These are phyloP conservation scores for Fulvia fulva DNA, from an alignment of 2,329 filamentous ascomycete species.

Conservation along the genomic window DNA sequence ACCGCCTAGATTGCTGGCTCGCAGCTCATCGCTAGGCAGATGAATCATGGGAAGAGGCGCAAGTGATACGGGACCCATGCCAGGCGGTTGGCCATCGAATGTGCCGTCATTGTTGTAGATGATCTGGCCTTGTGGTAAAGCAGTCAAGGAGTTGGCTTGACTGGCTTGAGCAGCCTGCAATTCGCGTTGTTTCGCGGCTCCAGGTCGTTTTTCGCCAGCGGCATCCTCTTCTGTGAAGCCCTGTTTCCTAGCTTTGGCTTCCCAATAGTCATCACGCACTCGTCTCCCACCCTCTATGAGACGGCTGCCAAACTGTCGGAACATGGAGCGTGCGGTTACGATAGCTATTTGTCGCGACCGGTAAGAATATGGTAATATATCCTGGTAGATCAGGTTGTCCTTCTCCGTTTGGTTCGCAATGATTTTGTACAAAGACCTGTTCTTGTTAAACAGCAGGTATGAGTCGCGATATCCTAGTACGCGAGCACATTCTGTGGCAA, in stretches of 20 bases:
- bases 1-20: constrained; percentile 74
- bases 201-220: constrained; percentile 92
- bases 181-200: constrained; percentile 80
- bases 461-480: constrained; percentile 93
- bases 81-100: constrained; percentile 34
- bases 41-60: constrained; percentile 82
- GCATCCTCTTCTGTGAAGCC: constrained; percentile 96
- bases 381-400: constrained; percentile 90
- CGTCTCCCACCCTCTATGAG: constrained; percentile 85
- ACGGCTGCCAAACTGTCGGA: constrained; percentile 92
- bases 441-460: constrained; percentile 98
- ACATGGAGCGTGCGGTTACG: constrained; percentile 96
- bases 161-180: constrained; percentile 64
- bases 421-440: constrained; percentile 93
- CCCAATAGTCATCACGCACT: constrained; percentile 98
- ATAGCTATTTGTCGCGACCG: constrained; percentile 98
- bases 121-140: constrained; percentile 75
- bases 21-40: constrained; percentile 71
- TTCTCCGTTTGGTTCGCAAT: constrained; percentile 95
- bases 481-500: constrained; percentile 93
- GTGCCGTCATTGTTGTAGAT: constrained; percentile 66
- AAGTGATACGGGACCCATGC: constrained; percentile 65
- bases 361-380: constrained; percentile 95
- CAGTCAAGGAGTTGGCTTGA: constrained; percentile 53
- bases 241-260: constrained; percentile 92